phyloP scores from a whole-genome alignment of 306 rosid genomes.

The Medicago lupulina region DNA sequence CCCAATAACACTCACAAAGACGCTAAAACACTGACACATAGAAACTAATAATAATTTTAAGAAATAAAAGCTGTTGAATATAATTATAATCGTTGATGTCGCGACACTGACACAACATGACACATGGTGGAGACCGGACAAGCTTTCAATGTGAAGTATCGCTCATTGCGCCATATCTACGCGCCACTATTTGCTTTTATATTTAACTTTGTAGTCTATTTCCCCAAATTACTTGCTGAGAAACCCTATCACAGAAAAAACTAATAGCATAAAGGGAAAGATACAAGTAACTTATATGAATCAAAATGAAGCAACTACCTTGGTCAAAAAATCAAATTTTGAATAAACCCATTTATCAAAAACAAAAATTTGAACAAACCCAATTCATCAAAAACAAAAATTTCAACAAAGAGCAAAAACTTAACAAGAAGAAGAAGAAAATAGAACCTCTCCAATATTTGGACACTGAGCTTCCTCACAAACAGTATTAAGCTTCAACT shows the following conservation, averaged over 20 bases:
- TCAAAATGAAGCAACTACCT: not conserved
- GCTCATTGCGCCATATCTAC: not conserved
- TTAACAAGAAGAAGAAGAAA: not conserved
- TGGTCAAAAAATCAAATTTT: not conserved
- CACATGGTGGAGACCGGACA: not conserved
- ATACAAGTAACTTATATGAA: not conserved
- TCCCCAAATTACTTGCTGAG: not conserved
- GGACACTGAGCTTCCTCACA: conserved; percentile 91
- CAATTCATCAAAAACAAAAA: not conserved
- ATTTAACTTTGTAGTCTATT: not conserved
- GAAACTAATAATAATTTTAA: too few species aligned
- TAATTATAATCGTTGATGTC: too few species aligned
- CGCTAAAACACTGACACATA: not conserved
- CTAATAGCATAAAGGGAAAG: not conserved
- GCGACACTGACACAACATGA: not conserved
- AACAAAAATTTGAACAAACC: not conserved
- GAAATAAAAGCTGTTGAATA: too few species aligned
- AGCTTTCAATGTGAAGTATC: too few species aligned
- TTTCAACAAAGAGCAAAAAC: not conserved
- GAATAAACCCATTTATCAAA: not conserved
- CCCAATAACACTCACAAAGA: not conserved
- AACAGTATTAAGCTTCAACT: conserved; percentile 77
- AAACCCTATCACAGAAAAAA: conserved; percentile 1
- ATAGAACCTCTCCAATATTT: conserved; percentile 71
- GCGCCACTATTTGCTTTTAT: not conserved